These are phyloP conservation scores for Aspergillus mulundensis DNA, from an alignment of 495 filamentous ascomycete genomes.

Conservation along the genomic window DNA sequence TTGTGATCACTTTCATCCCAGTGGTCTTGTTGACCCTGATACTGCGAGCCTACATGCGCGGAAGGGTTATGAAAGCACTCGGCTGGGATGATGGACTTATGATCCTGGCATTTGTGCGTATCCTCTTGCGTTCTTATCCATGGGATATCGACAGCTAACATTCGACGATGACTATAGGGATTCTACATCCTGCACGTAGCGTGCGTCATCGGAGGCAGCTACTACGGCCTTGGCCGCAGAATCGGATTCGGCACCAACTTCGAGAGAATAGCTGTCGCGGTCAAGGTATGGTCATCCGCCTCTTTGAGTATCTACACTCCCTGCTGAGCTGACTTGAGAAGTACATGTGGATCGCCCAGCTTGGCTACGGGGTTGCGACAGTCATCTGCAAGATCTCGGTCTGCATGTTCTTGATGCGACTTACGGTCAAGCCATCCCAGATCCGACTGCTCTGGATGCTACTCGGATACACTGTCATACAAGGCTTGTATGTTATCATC, in stretches of 20 bases:
- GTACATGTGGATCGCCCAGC: neutral
- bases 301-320: neutral
- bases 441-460: neutral
- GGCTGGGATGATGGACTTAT: conserved; percentile 43
- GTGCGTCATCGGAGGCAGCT: neutral
- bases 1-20: conserved; percentile 33
- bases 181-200: neutral
- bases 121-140: neutral
- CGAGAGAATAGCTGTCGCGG: neutral
- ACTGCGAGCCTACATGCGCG: conserved; percentile 42
- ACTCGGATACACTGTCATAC: neutral
- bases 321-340: neutral
- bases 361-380: neutral
- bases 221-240: neutral
- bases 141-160: neutral
- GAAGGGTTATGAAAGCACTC: conserved; percentile 36
- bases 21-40: conserved; percentile 33
- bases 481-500: neutral
- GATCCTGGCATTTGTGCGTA: conserved; percentile 33
- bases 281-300: neutral
- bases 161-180: neutral
- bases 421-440: neutral
- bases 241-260: neutral
- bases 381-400: neutral
- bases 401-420: neutral